These are phyloP conservation scores for Solanum okadae DNA, from an alignment of 257 asterid species.

Conservation along the genomic window DNA sequence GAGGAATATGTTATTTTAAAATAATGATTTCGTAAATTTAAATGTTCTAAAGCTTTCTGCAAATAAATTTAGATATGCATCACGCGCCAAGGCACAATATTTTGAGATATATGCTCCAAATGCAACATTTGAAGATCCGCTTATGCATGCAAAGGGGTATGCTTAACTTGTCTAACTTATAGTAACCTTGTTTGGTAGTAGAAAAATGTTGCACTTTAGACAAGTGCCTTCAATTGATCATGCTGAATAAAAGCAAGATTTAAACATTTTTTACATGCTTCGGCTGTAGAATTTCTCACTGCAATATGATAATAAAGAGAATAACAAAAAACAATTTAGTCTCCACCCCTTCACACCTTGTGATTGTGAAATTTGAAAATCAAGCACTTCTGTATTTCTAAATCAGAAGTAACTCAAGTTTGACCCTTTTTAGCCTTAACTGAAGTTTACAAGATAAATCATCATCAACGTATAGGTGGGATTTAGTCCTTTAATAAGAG, in stretches of 20 bases:
- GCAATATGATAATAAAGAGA: background rate
- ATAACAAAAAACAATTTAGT: background rate
- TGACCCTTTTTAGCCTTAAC: background rate
- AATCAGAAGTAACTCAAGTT: too few relatives aligned
- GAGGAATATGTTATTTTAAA: too few relatives aligned
- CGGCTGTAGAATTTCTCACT: background rate
- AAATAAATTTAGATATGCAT: constrained; percentile 46
- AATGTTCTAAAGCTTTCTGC: background rate
- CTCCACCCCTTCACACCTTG: too few relatives aligned
- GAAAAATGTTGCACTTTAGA: background rate
- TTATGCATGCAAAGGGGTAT: constrained; percentile 77
- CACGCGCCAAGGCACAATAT: constrained; percentile 53
- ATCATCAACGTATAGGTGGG: background rate
- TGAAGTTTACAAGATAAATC: background rate
- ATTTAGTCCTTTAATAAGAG: background rate
- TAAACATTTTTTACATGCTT: background rate
- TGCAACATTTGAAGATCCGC: constrained; percentile 88
- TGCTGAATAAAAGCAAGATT: background rate
- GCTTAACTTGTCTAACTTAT: background rate
- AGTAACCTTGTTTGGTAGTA: background rate
- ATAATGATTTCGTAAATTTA: too few relatives aligned
- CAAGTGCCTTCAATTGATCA: background rate
- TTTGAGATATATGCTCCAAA: constrained; percentile 70
- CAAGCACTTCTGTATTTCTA: too few relatives aligned
- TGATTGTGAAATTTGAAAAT: too few relatives aligned